A percentile compares a stretch with the other conserved stretches of the same genome.
Evolutionary conservation across 2,329 filamentous ascomycete species (phyloP).

Genomic region (Graphilbum sp.): DNA sequence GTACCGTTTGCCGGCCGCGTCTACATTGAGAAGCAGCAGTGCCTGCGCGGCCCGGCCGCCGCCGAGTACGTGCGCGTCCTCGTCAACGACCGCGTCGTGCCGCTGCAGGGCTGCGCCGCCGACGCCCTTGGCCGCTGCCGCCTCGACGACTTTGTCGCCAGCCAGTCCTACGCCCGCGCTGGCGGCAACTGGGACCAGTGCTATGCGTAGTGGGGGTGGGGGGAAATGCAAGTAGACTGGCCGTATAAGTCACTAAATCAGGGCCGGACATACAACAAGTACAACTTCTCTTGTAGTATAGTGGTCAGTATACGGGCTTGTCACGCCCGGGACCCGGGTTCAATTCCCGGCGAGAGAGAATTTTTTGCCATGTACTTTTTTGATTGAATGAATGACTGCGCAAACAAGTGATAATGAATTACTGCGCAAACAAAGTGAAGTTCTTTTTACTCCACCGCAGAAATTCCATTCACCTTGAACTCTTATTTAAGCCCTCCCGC

Average conservation of each 20-base stretch:
- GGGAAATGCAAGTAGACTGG: too few species aligned
- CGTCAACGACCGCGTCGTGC: constrained; percentile 68
- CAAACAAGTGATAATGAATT: too few species aligned
- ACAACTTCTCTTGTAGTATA: not conserved
- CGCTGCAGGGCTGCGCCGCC: constrained; percentile 50
- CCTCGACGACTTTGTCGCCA: constrained; percentile 53
- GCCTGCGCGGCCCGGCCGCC: constrained; percentile 22
- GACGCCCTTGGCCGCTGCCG: constrained; percentile 56
- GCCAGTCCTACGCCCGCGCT: constrained; percentile 52
- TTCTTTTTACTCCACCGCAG: too few species aligned
- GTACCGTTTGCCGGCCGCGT: constrained; percentile 67
- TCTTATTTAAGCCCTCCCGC: too few species aligned
- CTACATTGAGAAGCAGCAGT: constrained; percentile 76
- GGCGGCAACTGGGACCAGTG: constrained; percentile 63
- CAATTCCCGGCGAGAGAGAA: not conserved
- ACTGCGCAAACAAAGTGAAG: too few species aligned
- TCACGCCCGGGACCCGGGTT: not conserved
- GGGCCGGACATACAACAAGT: too few species aligned
- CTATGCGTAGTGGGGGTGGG: constrained; percentile 10
- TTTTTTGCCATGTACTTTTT: not conserved
- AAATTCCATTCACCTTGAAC: too few species aligned
- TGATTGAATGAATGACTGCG: too few species aligned
- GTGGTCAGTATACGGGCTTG: not conserved
- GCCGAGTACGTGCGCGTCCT: constrained; percentile 64
- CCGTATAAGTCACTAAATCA: too few species aligned